Base-by-base conservation (phyloP, 768 basidiomycete genomes). In the Peribolospora kevripleyi region DNA sequence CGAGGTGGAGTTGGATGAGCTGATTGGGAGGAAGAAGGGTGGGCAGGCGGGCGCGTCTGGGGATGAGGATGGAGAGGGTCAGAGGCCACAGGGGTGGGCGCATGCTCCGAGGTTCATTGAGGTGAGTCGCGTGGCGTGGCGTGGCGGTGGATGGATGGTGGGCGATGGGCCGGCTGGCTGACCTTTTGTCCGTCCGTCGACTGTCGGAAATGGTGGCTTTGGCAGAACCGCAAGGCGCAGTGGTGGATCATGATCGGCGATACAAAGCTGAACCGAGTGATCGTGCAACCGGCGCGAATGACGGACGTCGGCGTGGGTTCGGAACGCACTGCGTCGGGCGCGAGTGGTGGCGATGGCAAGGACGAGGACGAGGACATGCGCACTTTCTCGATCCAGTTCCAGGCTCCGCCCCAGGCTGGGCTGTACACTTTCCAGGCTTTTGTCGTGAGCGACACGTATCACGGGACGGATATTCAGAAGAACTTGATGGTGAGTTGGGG, bases 81-180 rank as follows among this genome's bases (percentile, higher is more conserved):
- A 55, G 2, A 61, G 57, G 60, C 69, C 7, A 70, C 70, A 52
- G 76, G 25, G 74, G 38, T 78, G 70, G 56, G 87, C 82, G n/a
- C 90, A 98, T 65, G 84, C 90, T 6, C 91, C 91, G 4, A 74
- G 76, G 63, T 97, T 87, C 87, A 87, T 91, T 55, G 76, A 74
- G 57, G 87, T 90, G 62, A 48, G 81, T 70, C 46, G 47, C 51
- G 37, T 41, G 37, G 49, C 42, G 10, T 11, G 8, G 3, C 10
- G 36, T 41, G 5, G 5, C 13, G 13, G 7, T 25, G 25, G 25
- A 25, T n/a, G n/a, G n/a, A n/a, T n/a, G n/a, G n/a, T n/a, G n/a
- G n/a, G n/a, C n/a, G n/a, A n/a, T n/a, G n/a, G n/a, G n/a, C 25
- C 25, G 25, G 25, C 25, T 25, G 25, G 25, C 25, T 25, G 25